phyloP scores from a whole-genome alignment of 2,329 filamentous ascomycete genomes.

The Talaromyces sp. region DNA sequence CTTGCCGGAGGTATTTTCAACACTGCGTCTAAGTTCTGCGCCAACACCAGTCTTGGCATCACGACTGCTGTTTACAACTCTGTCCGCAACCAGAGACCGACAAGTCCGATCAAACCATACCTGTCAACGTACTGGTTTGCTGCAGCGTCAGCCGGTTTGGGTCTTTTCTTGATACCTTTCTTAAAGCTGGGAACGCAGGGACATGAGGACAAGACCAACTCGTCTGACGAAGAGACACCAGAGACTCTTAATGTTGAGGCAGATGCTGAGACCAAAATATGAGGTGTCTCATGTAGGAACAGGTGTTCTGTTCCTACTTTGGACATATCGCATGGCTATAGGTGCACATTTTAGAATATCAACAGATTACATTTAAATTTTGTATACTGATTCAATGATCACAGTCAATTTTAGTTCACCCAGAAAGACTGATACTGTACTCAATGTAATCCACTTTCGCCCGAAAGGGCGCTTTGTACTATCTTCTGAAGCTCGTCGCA shows the following conservation, averaged over 20 bases:
- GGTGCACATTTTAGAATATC: background rate
- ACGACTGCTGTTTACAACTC: slow-evolving; percentile 51
- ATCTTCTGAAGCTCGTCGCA: no score
- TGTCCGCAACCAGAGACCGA: slow-evolving; percentile 22
- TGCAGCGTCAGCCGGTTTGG: slow-evolving; percentile 26
- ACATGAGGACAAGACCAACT: background rate
- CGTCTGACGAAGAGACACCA: slow-evolving; percentile 4
- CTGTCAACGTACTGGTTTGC: slow-evolving; percentile 30
- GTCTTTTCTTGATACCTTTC: slow-evolving; percentile 29
- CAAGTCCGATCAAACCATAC: slow-evolving; percentile 27
- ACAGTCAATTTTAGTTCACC: background rate
- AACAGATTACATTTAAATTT: background rate
- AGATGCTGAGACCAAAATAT: background rate
- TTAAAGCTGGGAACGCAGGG: slow-evolving; percentile 31
- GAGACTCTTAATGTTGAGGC: background rate
- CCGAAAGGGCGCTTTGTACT: background rate
- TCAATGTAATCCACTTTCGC: background rate
- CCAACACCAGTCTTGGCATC: slow-evolving; percentile 59
- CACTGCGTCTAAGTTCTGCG: slow-evolving; percentile 59
- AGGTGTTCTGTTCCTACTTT: background rate
- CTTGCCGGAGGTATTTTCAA: slow-evolving; percentile 67
- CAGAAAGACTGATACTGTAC: background rate
- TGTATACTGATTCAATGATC: background rate
- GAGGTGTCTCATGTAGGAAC: background rate
- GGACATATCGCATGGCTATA: background rate